Evolutionary conservation across 2,329 filamentous ascomycete genomes (phyloP), one percentile per base, ranked within the genome.

Genomic region (Colletotrichum sp.): DNA sequence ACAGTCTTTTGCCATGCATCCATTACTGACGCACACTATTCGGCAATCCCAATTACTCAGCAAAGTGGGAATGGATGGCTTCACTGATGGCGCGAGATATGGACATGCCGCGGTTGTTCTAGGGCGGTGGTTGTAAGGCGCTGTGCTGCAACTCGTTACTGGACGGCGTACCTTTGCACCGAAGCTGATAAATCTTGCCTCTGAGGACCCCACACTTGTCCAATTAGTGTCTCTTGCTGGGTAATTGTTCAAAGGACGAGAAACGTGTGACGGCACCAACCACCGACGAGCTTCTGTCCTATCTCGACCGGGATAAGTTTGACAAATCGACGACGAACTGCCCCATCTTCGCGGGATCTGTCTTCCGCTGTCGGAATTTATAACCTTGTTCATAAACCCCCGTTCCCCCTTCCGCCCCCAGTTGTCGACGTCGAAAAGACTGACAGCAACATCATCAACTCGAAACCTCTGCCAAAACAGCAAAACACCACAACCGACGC

Each of bases 321-420:
- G 48, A 66, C 32, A 66, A 71, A 52, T 60, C 66, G 32, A 21
- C 36, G 18, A 34, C 7, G 9, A 34, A 34, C 13, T 38, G 26
- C 13, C 12, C 67, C 67, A 18, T 34, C 26, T 21, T 32, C 18
- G 26, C 56, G 67, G 67, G 34, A 70, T 48, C 24, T 28, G 43
- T n/a, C 43, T 70, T 62, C 67, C 67, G 56, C 55, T 32, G 30
- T 26, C 24, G 30, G 36, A 15, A 36, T 72, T 61, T 67, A 62
- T 67, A 66, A 34, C 36, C 69, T 65, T 69, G 56, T 58, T 64
- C 52, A 75, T 48, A 75, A 75, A 58, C 12, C 69, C 73, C 38
- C 68, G 32, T 15, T 15, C 18, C 7, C 8, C 30, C 32, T n/a
- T 38, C 55, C 16, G 16, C 30, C 55, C 61, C 55, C 62, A 18